Percentiles rank a stretch among this genome's conserved stretches.
These are phyloP conservation scores for Thermothelomyces thermophilus DNA, from an alignment of 2,329 filamentous ascomycete genomes.

Conservation along the genomic window DNA sequence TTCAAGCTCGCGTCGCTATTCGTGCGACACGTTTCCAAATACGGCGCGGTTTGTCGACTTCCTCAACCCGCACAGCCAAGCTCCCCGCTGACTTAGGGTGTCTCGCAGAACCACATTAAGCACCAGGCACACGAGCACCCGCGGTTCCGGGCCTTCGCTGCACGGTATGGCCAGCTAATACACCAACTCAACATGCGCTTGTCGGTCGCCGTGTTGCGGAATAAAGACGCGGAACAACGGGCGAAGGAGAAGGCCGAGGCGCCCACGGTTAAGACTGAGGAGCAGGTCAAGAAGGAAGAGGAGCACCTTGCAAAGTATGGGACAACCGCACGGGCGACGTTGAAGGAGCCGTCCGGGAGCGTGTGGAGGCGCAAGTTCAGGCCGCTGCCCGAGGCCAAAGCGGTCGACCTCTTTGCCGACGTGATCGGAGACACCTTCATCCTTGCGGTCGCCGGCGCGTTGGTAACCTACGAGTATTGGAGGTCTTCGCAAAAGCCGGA, in stretches of 20 bases:
- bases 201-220: slow-evolving; percentile 52
- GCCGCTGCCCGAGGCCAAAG: slow-evolving; percentile 56
- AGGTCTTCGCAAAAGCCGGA: slow-evolving; percentile 55
- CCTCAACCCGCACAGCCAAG: background rate
- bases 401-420: slow-evolving; percentile 61
- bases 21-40: slow-evolving; percentile 60
- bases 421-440: slow-evolving; percentile 60
- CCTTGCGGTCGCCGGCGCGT: slow-evolving; percentile 47
- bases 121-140: slow-evolving; percentile 58
- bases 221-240: slow-evolving; percentile 49
- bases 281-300: slow-evolving; percentile 51
- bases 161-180: slow-evolving; percentile 55
- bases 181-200: slow-evolving; percentile 63
- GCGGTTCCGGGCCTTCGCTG: slow-evolving; percentile 53
- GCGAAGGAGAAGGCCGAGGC: slow-evolving; percentile 57
- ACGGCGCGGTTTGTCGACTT: slow-evolving; percentile 53
- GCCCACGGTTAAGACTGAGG: slow-evolving; percentile 59
- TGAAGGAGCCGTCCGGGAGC: slow-evolving; percentile 33
- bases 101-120: slow-evolving; percentile 57
- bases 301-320: slow-evolving; percentile 39
- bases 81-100: slow-evolving; percentile 6
- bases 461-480: slow-evolving; percentile 58
- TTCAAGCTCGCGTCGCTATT: slow-evolving; percentile 62
- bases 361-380: slow-evolving; percentile 59
- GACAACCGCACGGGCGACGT: slow-evolving; percentile 34